Evolutionary conservation across 1,284 basidiomycete genomes (phyloP), one percentile per base, ranked within the genome.

Genomic region (Trichosporon sp.): DNA sequence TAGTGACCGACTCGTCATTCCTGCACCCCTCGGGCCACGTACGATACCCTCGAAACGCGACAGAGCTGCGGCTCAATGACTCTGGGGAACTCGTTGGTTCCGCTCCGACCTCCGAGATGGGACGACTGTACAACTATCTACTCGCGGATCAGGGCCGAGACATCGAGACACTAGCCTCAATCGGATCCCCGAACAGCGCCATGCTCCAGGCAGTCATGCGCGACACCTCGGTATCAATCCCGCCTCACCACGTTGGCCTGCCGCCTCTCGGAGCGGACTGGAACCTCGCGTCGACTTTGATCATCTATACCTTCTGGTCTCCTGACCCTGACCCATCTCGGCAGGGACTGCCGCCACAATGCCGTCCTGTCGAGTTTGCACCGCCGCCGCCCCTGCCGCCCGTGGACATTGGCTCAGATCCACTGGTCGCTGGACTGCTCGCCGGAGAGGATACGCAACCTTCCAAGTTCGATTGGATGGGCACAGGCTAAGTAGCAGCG

Each of bases 301-400:
- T 69, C 44, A 56, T 69, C 27, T 69, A 69, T 59, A 58, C 65
- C 40, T 58, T 69, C 44, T 64, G 40, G n/a, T 58, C 62, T 4
- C 57, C 61, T 11, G 65, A 64, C 46, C 46, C 37, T 3, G n/a
- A n/a, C 21, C 27, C 34, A 6, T 37, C 52, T 37, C 25, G 37
- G 1, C 29, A 37, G 4, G 57, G 56, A 19, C 34, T 64, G 16
- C 49, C 49, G 49, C 49, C 27, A 6, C 49, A 54, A 27, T 66
- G 65, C 58, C 63, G 65, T 1, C 61, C 57, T 8, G 61, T 69
- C 21, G 68, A 62, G 56, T 69, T 69, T 11, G 49, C 61, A n/a
- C 33, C 29, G 36, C 49, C 23, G 1, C 27, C 36, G 2, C 36
- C 33, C 1, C 46, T 19, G 7, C 33, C 37, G 16, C 49, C 56